These are phyloP conservation scores for Crithidia fasciculata DNA, from an alignment of 208 protist genomes.

Conservation along the genomic window DNA sequence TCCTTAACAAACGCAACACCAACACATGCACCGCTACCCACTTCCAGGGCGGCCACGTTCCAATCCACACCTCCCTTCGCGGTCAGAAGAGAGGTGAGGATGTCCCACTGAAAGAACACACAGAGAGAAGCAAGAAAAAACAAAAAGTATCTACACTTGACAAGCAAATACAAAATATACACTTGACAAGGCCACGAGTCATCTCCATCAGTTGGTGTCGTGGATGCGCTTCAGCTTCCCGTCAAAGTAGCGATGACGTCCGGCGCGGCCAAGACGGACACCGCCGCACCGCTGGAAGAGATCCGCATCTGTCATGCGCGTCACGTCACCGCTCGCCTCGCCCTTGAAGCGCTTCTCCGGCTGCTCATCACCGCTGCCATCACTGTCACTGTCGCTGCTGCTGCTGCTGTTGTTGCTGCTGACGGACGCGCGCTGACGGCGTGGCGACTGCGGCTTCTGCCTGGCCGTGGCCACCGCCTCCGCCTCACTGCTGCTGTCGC, in stretches of 20 bases:
- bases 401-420: slow-evolving; percentile 16
- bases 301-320: slow-evolving; percentile 68
- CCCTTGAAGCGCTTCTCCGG: background rate
- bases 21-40: too few relatives aligned
- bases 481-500: background rate
- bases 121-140: too few relatives aligned
- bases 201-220: slow-evolving; percentile 7
- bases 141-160: too few relatives aligned
- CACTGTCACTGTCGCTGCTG: slow-evolving; percentile 9
- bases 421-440: background rate
- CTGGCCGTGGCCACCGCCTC: background rate
- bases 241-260: slow-evolving; percentile 87
- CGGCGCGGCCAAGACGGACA: slow-evolving; percentile 81
- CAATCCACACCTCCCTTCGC: too few relatives aligned
- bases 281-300: slow-evolving; percentile 79
- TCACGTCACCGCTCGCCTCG: slow-evolving; percentile 33
- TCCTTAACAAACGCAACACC: too few relatives aligned
- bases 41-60: too few relatives aligned
- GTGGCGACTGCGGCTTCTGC: background rate
- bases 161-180: too few relatives aligned
- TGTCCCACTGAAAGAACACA: too few relatives aligned
- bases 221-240: slow-evolving; percentile 83
- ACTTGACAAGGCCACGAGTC: too few relatives aligned
- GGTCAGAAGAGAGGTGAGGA: too few relatives aligned
- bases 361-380: slow-evolving; percentile 18